Conservation (phyloP, 495 filamentous ascomycete species). For the Neurospora sp. region DNA sequence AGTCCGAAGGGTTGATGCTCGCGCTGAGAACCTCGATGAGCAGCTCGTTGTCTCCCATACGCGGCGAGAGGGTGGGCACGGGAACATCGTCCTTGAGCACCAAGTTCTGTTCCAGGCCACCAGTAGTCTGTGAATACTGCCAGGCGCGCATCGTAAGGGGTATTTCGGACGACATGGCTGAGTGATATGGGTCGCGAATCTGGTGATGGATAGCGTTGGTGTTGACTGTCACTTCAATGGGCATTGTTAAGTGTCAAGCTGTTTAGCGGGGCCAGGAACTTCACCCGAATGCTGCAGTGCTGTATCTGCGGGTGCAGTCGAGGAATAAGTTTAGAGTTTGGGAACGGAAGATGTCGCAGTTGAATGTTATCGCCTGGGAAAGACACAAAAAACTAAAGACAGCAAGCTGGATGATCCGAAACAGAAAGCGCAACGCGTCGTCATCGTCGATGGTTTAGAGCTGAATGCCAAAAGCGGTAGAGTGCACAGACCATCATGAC, state of each 20-base stretch:
- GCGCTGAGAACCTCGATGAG: constrained; percentile 48
- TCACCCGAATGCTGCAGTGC: background rate
- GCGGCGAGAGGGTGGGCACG: constrained; percentile 28
- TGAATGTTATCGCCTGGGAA: background rate
- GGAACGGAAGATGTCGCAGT: background rate
- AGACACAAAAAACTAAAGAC: background rate
- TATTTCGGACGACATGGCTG: constrained; percentile 1
- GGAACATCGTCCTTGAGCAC: constrained; percentile 33
- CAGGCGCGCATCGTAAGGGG: constrained; percentile 51
- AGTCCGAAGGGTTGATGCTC: constrained; percentile 61
- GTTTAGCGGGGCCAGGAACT: background rate
- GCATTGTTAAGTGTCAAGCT: background rate
- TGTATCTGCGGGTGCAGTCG: background rate
- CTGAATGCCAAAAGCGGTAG: background rate
- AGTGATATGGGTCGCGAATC: background rate
- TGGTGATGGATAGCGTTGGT: background rate
- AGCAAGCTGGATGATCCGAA: background rate
- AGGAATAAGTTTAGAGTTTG: background rate
- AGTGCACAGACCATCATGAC: background rate
- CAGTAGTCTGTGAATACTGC: constrained; percentile 43
- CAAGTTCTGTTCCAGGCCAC: constrained; percentile 49
- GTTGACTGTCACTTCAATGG: background rate
- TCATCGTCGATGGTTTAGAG: background rate
- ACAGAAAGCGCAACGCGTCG: background rate
- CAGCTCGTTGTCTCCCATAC: constrained; percentile 29